Conservation (phyloP, 1,139 yeast species). For the Blastobotrys elegans region DNA sequence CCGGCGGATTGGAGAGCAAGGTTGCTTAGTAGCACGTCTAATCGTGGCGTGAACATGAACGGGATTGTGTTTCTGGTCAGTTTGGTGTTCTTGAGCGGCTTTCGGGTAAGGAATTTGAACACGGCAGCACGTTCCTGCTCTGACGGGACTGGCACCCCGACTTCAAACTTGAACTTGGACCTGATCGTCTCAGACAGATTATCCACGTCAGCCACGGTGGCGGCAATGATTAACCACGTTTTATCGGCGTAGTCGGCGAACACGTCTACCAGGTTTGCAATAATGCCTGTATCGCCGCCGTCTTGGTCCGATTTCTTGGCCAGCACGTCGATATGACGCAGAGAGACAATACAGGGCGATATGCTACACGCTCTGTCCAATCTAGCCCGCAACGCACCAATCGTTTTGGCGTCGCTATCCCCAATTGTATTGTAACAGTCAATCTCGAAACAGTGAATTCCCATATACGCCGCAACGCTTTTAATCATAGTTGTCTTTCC, state of each 20-base stretch:
- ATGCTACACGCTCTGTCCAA: conserved; percentile 55
- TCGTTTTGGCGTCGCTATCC: conserved; percentile 72
- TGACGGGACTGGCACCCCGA: conserved; percentile 69
- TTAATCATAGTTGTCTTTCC: conserved; percentile 70
- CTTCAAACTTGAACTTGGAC: conserved; percentile 69
- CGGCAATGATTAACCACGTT: conserved; percentile 49
- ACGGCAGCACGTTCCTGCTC: conserved; percentile 68
- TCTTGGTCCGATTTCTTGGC: conserved; percentile 68
- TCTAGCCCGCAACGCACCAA: conserved; percentile 73
- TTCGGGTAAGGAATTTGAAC: conserved; percentile 46
- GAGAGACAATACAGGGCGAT: conserved; percentile 46
- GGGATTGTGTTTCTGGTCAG: conserved; percentile 15
- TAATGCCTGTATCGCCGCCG: conserved; percentile 48
- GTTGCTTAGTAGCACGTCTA: conserved; percentile 54
- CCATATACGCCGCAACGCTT: conserved; percentile 53
- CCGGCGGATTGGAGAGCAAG: conserved; percentile 91
- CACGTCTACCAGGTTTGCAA: conserved; percentile 56
- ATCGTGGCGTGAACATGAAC: conserved; percentile 30
- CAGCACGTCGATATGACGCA: conserved; percentile 72
- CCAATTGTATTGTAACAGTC: conserved; percentile 53
- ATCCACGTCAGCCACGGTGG: conserved; percentile 71
- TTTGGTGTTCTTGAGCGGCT: conserved; percentile 16
- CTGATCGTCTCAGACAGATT: conserved; percentile 62
- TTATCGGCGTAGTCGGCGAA: conserved; percentile 48
- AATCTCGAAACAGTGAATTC: conserved; percentile 63